Conservation (phyloP, 2,329 filamentous ascomycete species). For the Apiospora rasikravindrae region DNA sequence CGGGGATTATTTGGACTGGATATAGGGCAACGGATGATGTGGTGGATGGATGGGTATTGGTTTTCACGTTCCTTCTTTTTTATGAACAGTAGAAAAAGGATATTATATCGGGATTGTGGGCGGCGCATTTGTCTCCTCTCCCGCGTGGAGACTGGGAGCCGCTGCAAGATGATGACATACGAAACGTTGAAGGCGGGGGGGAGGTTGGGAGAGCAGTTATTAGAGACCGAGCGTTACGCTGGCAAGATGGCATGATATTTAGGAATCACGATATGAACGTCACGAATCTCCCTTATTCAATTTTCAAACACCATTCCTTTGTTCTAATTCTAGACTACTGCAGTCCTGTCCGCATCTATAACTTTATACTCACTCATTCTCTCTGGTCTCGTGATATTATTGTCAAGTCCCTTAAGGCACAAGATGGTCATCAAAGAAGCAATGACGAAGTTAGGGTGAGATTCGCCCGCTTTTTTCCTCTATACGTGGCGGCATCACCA, state of each 20-base stretch:
- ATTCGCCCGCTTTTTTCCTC: not conserved
- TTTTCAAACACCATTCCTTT: not conserved
- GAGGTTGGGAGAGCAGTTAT: not conserved
- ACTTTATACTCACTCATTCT: not conserved
- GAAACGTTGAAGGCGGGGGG: not conserved
- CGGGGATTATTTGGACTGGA: not conserved
- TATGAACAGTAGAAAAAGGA: not conserved
- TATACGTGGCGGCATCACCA: not conserved
- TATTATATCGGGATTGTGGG: not conserved
- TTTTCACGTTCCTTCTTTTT: not conserved
- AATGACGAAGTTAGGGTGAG: not conserved
- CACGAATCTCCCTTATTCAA: constrained; percentile 12
- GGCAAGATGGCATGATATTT: not conserved
- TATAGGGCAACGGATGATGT: constrained; percentile 1
- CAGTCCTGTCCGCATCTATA: not conserved
- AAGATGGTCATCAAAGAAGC: not conserved
- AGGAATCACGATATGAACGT: not conserved
- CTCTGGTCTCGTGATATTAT: not conserved
- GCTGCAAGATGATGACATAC: constrained; percentile 15
- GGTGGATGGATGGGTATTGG: constrained; percentile 5
- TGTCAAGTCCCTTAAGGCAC: constrained; percentile 2
- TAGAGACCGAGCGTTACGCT: not conserved
- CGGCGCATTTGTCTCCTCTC: not conserved
- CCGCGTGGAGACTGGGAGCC: not conserved
- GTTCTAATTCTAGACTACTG: not conserved